Percentiles rank a stretch among this genome's conserved stretches.
These are phyloP conservation scores for Tetrahymena elliotti DNA, from an alignment of 73 alveolate species.

Conservation along the genomic window DNA sequence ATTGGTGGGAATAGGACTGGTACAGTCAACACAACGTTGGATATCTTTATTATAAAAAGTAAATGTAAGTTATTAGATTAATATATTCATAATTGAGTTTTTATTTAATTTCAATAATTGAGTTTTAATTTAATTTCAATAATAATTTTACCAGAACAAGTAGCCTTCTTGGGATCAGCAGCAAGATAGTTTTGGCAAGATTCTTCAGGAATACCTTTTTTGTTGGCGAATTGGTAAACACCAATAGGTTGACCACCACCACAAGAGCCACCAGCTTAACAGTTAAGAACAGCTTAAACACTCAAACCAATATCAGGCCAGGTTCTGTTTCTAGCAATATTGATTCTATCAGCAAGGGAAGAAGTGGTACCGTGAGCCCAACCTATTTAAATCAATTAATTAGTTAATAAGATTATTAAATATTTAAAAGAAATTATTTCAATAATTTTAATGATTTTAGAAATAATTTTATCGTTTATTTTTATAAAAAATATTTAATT, in stretches of 20 bases:
- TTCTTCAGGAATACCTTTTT: constrained; percentile 59
- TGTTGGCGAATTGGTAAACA: constrained; percentile 50
- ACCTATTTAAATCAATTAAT: constrained; percentile 40
- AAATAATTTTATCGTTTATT: too few species aligned
- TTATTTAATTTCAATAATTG: not conserved
- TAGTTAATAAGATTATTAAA: not conserved
- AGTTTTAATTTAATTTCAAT: not conserved
- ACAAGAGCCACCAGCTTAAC: constrained; percentile 77
- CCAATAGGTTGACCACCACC: constrained; percentile 71
- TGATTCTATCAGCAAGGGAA: constrained; percentile 76
- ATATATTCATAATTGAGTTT: too few species aligned
- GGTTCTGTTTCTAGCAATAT: constrained; percentile 46
- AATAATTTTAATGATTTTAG: too few species aligned
- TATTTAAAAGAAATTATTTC: too few species aligned
- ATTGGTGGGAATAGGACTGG: constrained; percentile 38
- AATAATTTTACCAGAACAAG: constrained; percentile 28
- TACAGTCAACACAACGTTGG: constrained; percentile 56
- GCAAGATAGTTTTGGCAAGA: constrained; percentile 65
- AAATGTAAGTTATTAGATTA: too few species aligned
- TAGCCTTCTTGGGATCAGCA: constrained; percentile 20
- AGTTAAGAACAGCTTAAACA: constrained; percentile 60
- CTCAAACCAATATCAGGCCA: constrained; percentile 52
- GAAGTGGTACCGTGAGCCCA: constrained; percentile 82
- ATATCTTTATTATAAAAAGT: not conserved
- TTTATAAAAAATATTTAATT: too few species aligned